Conservation (phyloP, 495 filamentous ascomycete genomes). For the Barbatosphaeria neglecta region DNA sequence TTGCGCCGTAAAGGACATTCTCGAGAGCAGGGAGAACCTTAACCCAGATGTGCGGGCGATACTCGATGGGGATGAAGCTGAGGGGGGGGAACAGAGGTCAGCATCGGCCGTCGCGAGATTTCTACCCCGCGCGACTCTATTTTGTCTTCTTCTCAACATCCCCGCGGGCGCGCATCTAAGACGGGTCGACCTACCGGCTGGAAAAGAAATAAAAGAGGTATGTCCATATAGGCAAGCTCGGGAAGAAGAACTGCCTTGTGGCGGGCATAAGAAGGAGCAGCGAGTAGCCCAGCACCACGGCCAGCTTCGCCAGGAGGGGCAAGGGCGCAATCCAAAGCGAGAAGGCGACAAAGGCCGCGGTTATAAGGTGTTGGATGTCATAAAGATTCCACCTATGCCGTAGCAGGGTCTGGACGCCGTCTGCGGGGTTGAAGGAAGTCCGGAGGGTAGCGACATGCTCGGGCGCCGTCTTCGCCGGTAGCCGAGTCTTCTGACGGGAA, state of each 20-base stretch:
- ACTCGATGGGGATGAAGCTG: slow-evolving; percentile 69
- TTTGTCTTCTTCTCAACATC: not conserved
- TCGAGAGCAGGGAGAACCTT: slow-evolving; percentile 89
- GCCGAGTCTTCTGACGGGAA: slow-evolving; percentile 52
- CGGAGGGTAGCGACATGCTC: slow-evolving; percentile 55
- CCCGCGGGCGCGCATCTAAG: not conserved
- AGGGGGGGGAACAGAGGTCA: slow-evolving; percentile 55
- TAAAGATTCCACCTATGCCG: slow-evolving; percentile 71
- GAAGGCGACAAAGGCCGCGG: slow-evolving; percentile 65
- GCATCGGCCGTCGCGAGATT: not conserved
- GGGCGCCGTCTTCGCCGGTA: slow-evolving; percentile 46
- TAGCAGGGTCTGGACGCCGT: slow-evolving; percentile 61
- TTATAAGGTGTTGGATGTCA: slow-evolving; percentile 73
- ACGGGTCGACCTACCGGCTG: slow-evolving; percentile 58
- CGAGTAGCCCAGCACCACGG: slow-evolving; percentile 51
- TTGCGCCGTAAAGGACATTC: slow-evolving; percentile 92
- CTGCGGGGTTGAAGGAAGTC: slow-evolving; percentile 65
- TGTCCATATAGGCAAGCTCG: slow-evolving; percentile 68
- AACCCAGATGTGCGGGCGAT: slow-evolving; percentile 86
- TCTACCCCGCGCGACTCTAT: not conserved
- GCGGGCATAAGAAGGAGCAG: slow-evolving; percentile 69
- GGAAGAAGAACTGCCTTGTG: slow-evolving; percentile 83
- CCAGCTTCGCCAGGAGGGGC: slow-evolving; percentile 63
- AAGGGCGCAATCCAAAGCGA: slow-evolving; percentile 67
- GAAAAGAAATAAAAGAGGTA: slow-evolving; percentile 85